Evolutionary conservation across 2,329 filamentous ascomycete genomes (phyloP).

Genomic region (Anisogramma anomala): DNA sequence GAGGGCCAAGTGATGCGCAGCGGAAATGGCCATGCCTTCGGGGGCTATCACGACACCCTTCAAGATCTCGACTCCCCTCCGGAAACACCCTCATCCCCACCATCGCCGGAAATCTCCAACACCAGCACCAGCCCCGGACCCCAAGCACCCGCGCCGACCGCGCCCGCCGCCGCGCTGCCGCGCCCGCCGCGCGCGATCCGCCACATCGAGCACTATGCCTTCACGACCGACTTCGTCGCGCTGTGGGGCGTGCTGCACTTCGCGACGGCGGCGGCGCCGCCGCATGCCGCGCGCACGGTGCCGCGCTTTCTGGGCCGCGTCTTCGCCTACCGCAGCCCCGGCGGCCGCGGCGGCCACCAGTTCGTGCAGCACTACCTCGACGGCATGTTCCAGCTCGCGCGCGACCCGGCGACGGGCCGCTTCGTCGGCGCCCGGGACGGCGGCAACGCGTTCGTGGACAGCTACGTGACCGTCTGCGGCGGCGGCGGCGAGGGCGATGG

Average conservation of each 20-base stretch:
- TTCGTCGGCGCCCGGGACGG: slow-evolving; percentile 25
- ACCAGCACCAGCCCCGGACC: background rate
- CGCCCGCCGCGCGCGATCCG: slow-evolving; percentile 44
- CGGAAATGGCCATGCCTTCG: background rate
- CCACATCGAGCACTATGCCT: slow-evolving; percentile 72
- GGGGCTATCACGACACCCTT: background rate
- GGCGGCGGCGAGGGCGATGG: slow-evolving; percentile 30
- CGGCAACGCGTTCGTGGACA: slow-evolving; percentile 49
- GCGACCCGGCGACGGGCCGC: slow-evolving; percentile 29
- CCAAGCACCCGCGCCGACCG: background rate
- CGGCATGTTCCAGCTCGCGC: slow-evolving; percentile 45
- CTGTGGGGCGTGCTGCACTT: slow-evolving; percentile 65
- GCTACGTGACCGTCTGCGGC: slow-evolving; percentile 34
- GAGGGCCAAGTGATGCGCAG: background rate
- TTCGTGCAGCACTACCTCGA: slow-evolving; percentile 51
- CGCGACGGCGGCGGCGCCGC: slow-evolving; percentile 33
- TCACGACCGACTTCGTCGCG: slow-evolving; percentile 62
- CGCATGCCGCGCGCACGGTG: slow-evolving; percentile 31
- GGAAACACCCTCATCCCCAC: slow-evolving; percentile 2
- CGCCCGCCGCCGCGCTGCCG: slow-evolving; percentile 16
- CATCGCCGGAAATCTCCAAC: slow-evolving; percentile 3
- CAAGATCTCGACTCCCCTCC: background rate
- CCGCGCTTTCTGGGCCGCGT: slow-evolving; percentile 51
- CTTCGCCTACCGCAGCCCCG: slow-evolving; percentile 38
- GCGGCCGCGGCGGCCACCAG: slow-evolving; percentile 42